phyloP scores from a whole-genome alignment of 2,329 filamentous ascomycete species.

The Xylariaceae sp. region DNA sequence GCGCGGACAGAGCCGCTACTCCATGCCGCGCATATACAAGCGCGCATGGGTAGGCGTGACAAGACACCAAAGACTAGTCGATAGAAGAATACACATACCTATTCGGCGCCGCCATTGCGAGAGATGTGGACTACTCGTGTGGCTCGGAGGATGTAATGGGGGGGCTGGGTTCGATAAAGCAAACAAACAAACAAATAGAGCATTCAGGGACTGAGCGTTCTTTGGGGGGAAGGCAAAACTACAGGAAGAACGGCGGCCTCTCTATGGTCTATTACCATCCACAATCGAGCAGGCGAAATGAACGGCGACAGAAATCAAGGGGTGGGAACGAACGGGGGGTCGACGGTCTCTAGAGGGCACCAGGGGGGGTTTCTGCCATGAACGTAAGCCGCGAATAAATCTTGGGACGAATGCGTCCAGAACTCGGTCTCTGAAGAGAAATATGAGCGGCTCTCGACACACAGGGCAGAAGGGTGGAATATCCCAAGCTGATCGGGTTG shows the following conservation, averaged over 20 bases:
- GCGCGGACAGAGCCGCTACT: conserved; percentile 3
- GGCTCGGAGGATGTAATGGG: not conserved
- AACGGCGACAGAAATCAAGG: conserved; percentile 1
- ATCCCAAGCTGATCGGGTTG: conserved; percentile 9
- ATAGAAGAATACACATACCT: conserved; percentile 23
- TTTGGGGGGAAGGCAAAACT: conserved; percentile 21
- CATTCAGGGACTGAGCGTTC: conserved; percentile 19
- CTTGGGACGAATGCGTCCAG: not conserved
- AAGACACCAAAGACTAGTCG: conserved; percentile 8
- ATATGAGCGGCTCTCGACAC: conserved; percentile 3
- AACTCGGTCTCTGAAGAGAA: conserved; percentile 1
- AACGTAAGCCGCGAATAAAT: conserved; percentile 1
- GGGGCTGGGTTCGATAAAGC: conserved; percentile 3
- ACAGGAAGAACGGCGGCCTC: conserved; percentile 16
- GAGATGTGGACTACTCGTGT: conserved; percentile 11
- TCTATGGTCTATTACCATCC: conserved; percentile 13
- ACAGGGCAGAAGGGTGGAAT: conserved; percentile 14
- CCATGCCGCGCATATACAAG: not conserved
- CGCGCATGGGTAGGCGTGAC: not conserved
- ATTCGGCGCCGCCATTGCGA: conserved; percentile 28
- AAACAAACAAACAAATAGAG: conserved; percentile 4
- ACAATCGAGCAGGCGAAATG: conserved; percentile 4
- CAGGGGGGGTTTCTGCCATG: conserved; percentile 8
- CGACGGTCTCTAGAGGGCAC: conserved; percentile 8
- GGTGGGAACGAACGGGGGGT: conserved; percentile 4